Conservation (phyloP, 805 yeast species). For the Wickerhamomyces chambardii region DNA sequence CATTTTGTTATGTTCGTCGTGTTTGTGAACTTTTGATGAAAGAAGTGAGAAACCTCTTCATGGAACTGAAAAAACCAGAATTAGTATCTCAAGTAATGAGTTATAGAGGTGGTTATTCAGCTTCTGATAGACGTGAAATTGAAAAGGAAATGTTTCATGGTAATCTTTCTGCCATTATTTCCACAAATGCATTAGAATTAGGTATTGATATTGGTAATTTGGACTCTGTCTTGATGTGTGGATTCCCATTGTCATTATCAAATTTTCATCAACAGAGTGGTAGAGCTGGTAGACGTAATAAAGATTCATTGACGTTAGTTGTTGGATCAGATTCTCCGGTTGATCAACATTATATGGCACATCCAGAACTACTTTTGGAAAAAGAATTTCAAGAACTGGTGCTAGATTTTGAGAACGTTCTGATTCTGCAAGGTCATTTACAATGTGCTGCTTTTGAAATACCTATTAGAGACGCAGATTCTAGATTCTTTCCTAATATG, state of each 20-base stretch:
- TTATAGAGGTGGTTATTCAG: conserved; percentile 92
- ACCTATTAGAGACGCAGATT: conserved; percentile 54
- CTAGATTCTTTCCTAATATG: conserved; percentile 38
- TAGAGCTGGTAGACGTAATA: conserved; percentile 85
- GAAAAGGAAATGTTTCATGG: conserved; percentile 91
- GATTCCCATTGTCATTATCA: conserved; percentile 83
- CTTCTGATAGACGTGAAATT: conserved; percentile 76
- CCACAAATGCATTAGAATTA: conserved; percentile 91
- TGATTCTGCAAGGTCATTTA: conserved; percentile 71
- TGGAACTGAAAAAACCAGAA: conserved; percentile 33
- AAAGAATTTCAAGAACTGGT: conserved; percentile 48
- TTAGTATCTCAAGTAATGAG: conserved; percentile 69
- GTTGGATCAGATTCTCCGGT: conserved; percentile 80
- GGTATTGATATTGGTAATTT: conserved; percentile 93
- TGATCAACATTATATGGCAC: conserved; percentile 73
- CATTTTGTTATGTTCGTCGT: conserved; percentile 80
- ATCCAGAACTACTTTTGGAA: conserved; percentile 51
- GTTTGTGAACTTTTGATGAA: conserved; percentile 86
- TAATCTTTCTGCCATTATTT: conserved; percentile 73
- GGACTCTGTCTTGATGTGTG: conserved; percentile 88
- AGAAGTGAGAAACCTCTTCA: conserved; percentile 54
- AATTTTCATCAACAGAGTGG: conserved; percentile 96
- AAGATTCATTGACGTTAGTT: conserved; percentile 77
- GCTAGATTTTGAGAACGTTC: conserved; percentile 48
- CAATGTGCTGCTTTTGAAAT: conserved; percentile 93